Evolutionary conservation across 129 eudicot genomes (phyloP), one percentile per base, ranked within the genome.

Genomic region (Flaveria sonorensis): DNA sequence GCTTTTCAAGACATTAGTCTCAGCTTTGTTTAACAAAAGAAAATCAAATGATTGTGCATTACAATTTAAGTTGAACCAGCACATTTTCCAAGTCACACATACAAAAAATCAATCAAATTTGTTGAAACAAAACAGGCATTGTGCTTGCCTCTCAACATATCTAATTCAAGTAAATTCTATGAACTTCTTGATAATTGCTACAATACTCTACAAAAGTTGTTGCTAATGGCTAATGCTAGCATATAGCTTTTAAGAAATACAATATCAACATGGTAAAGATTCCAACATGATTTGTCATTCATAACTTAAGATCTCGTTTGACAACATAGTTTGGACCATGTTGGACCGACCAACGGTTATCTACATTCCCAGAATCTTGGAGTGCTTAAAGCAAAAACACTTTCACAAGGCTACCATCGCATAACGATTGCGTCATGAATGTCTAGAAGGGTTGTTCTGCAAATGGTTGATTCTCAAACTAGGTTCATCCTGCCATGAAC

Each of bases 401-500:
- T 48, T 48, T 10, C 0, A 45, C 50, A 45, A 2, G 50, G 50
- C 40, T 36, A 2, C 74, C 57, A 47, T 69, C 10, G 57, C 53
- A 57, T 55, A 19, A 56, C 14, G 23, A 42, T 16, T 61, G 62
- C 21, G n/a, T 87, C 86, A 90, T 23, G 84, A 46, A 86, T 84
- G 91, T 75, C 92, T 83, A 71, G 86, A 40, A 14, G 83, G 77
- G 73, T 81, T 63, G 69, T 87, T 87, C 59, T 83, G 92, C 88
- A 88, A 53, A 72, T 90, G 91, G 70, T 79, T 69, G 6, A 89
- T 76, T 78, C 94, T 79, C 79, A 88, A 75, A 79, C 75, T 83
- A 45, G 89, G 73, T 75, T 91, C 97, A 32, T 91, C 92, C 97
- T 90, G 92, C 50, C 66, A 78, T 10, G 3, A 39, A 45, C 24